Base-by-base conservation (phyloP, 306 rosid species). In the Prinsepia uniflora region DNA sequence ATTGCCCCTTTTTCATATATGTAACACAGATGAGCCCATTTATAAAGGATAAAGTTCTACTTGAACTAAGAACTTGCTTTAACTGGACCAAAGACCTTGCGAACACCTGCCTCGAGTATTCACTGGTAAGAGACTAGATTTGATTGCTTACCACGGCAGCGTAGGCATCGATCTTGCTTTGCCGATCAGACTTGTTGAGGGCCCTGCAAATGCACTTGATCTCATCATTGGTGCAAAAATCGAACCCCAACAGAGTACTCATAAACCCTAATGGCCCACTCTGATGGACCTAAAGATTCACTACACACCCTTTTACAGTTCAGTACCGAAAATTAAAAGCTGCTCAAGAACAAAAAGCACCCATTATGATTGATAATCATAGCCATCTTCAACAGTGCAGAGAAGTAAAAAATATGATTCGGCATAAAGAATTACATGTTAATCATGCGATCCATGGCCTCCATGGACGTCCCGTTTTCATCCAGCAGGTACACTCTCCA, bases 401-500 rank as follows among this genome's bases (percentile, higher is more conserved):
- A 54, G 18, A 40, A 11, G 42, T 40, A 11, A 13, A 54, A 39
- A 30, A 71, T 30, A 42, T 2, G 12, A 42, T 52, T 78, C 63
- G 47, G 68, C 8, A 19, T 40, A 75, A 68, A 43, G 59, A 76
- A 63, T 74, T 93, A 93, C 97, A 83, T 67, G 85, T 47, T 67
- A 62, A 93, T 64, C 98, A 93, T 93, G 47, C 81, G 83, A 84
- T 85, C 73, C 10, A 71, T 50, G 5, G 92, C 97, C 41, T 90
- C 89, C 9, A 76, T 46, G 18, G 98, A 88, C 15, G 98, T 94
- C 68, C 97, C 97, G 57, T 88, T 91, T 80, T 94, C 97, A 87
- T 94, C 96, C 61, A 78, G 89, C 74, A 90, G 83, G 80, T 85
- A 94, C 30, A 94, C 97, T 84, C 96, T 87, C 98, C 94, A 94